These are phyloP conservation scores for Cicer pinnatifidum DNA, from an alignment of 306 rosid genomes.

Conservation along the genomic window DNA sequence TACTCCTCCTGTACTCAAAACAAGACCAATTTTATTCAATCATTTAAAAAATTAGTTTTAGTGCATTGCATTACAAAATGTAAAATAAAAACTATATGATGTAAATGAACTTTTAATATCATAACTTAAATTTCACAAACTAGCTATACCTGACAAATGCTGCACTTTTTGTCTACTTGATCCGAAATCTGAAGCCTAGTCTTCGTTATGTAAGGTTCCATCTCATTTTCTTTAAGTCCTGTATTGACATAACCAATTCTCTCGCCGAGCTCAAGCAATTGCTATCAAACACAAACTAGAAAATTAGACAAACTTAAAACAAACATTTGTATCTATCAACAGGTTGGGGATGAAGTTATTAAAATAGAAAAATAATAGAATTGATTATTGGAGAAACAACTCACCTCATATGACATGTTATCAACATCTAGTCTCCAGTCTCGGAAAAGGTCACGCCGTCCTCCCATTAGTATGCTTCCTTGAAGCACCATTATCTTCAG, in stretches of 20 bases:
- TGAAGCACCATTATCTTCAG: conserved; percentile 81
- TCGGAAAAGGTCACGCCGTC: conserved; percentile 72
- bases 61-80: neutral
- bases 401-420: conserved; percentile 92
- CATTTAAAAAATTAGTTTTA: conserved; percentile 5
- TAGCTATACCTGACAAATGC: conserved; percentile 77
- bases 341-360: neutral
- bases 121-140: conserved; percentile 5
- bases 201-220: conserved; percentile 61
- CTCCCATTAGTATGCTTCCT: conserved; percentile 73
- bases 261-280: conserved; percentile 88
- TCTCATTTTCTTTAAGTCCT: conserved; percentile 82
- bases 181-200: conserved; percentile 50
- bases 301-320: conserved; percentile 26
- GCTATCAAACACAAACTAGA: conserved; percentile 55
- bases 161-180: conserved; percentile 72
- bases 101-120: neutral
- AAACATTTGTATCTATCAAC: neutral
- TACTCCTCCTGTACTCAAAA: conserved; percentile 75
- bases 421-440: conserved; percentile 94
- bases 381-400: neutral
- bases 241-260: conserved; percentile 88
- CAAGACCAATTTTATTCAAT: conserved; percentile 13
- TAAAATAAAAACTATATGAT: neutral
- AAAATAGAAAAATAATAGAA: neutral